These are phyloP conservation scores for Geotrichum fermentans DNA, from an alignment of 1,139 yeast species.

Conservation along the genomic window DNA sequence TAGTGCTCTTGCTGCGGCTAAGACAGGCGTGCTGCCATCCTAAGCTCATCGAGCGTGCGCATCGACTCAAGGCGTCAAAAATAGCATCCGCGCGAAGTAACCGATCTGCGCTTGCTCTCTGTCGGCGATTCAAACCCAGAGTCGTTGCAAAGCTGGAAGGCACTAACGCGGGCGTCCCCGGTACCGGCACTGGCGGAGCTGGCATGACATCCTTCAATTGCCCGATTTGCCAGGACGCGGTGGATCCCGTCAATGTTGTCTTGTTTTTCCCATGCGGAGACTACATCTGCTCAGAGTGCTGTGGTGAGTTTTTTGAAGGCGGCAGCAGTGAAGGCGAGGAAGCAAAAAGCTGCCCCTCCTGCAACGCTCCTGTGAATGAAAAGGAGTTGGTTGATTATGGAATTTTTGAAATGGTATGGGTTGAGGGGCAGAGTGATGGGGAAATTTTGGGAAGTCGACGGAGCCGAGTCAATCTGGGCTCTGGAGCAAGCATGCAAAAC, in stretches of 20 bases:
- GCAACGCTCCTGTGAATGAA: slow-evolving; percentile 24
- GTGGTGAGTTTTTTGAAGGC: slow-evolving; percentile 23
- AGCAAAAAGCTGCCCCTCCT: slow-evolving; percentile 27
- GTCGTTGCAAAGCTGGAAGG: slow-evolving; percentile 24
- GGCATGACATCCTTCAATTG: slow-evolving; percentile 58
- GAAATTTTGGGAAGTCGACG: slow-evolving; percentile 25
- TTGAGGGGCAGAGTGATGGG: slow-evolving; percentile 24
- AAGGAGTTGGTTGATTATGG: slow-evolving; percentile 26
- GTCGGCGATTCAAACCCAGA: slow-evolving; percentile 22
- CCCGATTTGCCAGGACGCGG: slow-evolving; percentile 61
- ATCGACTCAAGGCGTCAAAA: slow-evolving; percentile 16
- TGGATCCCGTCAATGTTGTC: slow-evolving; percentile 45
- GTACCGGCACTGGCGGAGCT: too few relatives aligned
- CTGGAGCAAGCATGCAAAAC: too few relatives aligned
- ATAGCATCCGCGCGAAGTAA: slow-evolving; percentile 18
- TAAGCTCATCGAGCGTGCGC: slow-evolving; percentile 66
- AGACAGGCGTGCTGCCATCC: slow-evolving; percentile 91
- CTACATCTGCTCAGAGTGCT: slow-evolving; percentile 33
- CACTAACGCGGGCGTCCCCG: too few relatives aligned
- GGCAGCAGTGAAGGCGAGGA: slow-evolving; percentile 19
- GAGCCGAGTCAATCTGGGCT: too few relatives aligned
- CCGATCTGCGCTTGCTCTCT: slow-evolving; percentile 24
- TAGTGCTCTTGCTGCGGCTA: slow-evolving; percentile 69
- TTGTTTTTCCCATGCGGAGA: slow-evolving; percentile 36
- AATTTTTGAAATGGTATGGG: slow-evolving; percentile 29